Evolutionary conservation across 2,329 filamentous ascomycete species (phyloP).

Genomic region (Chaetomiaceae sp.): DNA sequence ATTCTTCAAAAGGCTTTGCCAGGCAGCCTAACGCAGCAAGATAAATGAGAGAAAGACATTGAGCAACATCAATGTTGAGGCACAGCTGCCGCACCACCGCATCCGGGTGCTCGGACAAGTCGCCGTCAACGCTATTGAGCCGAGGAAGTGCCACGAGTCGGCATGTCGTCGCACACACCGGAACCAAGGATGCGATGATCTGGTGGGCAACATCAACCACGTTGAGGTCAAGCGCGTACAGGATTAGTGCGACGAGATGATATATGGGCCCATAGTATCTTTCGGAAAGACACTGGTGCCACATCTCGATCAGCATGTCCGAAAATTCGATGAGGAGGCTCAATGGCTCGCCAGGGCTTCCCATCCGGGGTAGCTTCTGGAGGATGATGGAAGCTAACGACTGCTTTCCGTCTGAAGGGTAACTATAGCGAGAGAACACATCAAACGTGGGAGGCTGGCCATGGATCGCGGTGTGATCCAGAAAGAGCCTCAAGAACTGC

Average conservation of each 20-base stretch:
- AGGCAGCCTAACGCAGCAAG: slow-evolving; percentile 58
- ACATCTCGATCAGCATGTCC: slow-evolving; percentile 59
- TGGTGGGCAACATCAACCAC: slow-evolving; percentile 54
- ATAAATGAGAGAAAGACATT: slow-evolving; percentile 63
- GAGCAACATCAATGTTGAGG: slow-evolving; percentile 56
- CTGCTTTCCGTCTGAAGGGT: slow-evolving; percentile 58
- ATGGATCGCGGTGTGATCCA: slow-evolving; percentile 56
- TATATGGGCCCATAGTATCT: slow-evolving; percentile 59
- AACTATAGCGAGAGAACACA: slow-evolving; percentile 57
- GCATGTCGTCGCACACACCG: slow-evolving; percentile 55
- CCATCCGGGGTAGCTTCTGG: slow-evolving; percentile 58
- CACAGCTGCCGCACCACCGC: slow-evolving; percentile 42
- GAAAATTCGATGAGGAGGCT: slow-evolving; percentile 62
- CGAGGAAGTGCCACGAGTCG: slow-evolving; percentile 55
- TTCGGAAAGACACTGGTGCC: slow-evolving; percentile 64
- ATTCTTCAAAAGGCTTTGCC: slow-evolving; percentile 31
- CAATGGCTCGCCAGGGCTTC: slow-evolving; percentile 44
- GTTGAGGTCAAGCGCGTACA: slow-evolving; percentile 60
- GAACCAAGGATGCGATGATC: slow-evolving; percentile 54
- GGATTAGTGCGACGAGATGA: slow-evolving; percentile 60
- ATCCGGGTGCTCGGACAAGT: slow-evolving; percentile 41
- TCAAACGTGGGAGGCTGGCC: slow-evolving; percentile 63
- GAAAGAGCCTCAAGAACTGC: slow-evolving; percentile 57
- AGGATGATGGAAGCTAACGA: slow-evolving; percentile 65
- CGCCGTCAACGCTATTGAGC: slow-evolving; percentile 46